phyloP scores from a whole-genome alignment of 768 basidiomycete genomes.

The Lyophyllum atratum region DNA sequence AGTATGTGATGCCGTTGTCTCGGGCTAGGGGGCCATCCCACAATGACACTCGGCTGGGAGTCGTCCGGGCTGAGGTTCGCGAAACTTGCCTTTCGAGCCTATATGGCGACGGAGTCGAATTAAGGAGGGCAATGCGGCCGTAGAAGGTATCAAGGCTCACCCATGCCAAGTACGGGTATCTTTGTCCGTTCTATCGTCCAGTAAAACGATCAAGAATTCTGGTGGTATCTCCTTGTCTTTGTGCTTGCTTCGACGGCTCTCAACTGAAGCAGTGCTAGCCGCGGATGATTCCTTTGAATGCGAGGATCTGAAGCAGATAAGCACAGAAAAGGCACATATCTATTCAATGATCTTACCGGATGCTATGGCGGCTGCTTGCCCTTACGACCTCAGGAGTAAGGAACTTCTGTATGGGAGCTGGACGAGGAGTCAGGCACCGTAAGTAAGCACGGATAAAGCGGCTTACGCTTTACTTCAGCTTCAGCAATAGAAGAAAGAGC shows the following conservation, averaged over 20 bases:
- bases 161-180: constrained; percentile 44
- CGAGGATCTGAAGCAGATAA: constrained; percentile 8
- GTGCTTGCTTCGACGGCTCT: constrained; percentile 20
- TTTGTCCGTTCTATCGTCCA: constrained; percentile 36
- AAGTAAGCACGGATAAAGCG: background rate
- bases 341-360: constrained; percentile 1
- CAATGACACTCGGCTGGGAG: constrained; percentile 34
- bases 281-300: constrained; percentile 16
- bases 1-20: constrained; percentile 24
- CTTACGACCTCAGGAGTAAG: constrained; percentile 4
- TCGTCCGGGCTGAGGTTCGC: constrained; percentile 21
- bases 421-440: background rate
- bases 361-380: constrained; percentile 12
- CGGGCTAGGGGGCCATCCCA: constrained; percentile 44
- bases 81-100: constrained; percentile 37
- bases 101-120: background rate
- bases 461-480: constrained; percentile 2
- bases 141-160: constrained; percentile 25
- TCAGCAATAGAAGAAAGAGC: background rate
- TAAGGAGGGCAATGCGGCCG: background rate
- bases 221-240: constrained; percentile 18
- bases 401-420: background rate
- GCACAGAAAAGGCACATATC: background rate
- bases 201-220: constrained; percentile 39
- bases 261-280: constrained; percentile 12